Conservation (phyloP, 1,284 basidiomycete genomes). For the Pulveroboletus sp. region DNA sequence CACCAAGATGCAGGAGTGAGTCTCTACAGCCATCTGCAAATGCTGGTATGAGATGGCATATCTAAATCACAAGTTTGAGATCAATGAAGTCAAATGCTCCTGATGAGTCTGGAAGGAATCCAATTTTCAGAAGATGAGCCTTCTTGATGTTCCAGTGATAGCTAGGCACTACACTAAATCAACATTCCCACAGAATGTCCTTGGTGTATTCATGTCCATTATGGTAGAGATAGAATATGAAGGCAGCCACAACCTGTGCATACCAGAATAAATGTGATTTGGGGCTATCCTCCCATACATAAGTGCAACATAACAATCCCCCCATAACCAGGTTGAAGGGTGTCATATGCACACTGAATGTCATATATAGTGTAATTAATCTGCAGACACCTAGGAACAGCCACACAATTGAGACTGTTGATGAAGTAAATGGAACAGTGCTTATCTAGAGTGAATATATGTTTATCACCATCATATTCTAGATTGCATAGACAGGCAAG, state of each 20-base stretch:
- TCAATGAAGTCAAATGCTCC: slow-evolving; percentile 1
- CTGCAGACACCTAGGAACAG: too few relatives aligned
- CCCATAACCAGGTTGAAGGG: too few relatives aligned
- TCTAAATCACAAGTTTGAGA: background rate
- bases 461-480: too few relatives aligned
- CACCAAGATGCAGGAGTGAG: too few relatives aligned
- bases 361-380: too few relatives aligned
- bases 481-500: too few relatives aligned
- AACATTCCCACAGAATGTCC: slow-evolving; percentile 9
- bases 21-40: background rate
- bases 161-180: slow-evolving; percentile 1
- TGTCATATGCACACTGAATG: too few relatives aligned
- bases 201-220: background rate
- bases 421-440: too few relatives aligned
- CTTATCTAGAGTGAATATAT: too few relatives aligned
- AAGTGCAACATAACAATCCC: too few relatives aligned
- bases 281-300: too few relatives aligned
- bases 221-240: background rate
- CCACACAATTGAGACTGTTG: too few relatives aligned
- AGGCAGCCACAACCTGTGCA: slow-evolving; percentile 12
- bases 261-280: slow-evolving; percentile 17
- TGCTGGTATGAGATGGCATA: background rate
- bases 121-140: slow-evolving; percentile 1
- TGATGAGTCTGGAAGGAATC: slow-evolving; percentile 1
- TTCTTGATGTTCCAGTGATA: background rate